Evolutionary conservation across 1,284 basidiomycete species (phyloP).

Genomic region (Puccinia coronata): DNA sequence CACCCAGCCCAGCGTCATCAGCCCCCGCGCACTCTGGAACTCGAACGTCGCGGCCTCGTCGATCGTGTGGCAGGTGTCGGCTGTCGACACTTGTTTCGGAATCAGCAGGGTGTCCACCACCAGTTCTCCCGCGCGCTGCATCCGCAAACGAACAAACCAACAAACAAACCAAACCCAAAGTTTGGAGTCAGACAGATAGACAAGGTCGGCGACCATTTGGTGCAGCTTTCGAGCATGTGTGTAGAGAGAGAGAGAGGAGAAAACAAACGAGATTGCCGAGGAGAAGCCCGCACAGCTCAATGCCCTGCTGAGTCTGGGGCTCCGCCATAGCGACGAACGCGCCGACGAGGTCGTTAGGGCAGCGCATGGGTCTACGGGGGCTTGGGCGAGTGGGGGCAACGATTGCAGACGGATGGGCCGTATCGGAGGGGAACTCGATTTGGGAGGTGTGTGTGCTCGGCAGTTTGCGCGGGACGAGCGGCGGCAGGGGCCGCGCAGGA

Average conservation of each 20-base stretch:
- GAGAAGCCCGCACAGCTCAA: conserved; percentile 70
- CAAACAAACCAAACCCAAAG: conserved; percentile 3
- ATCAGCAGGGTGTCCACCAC: conserved; percentile 74
- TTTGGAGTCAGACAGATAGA: too few species aligned
- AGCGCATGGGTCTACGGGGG: neutral
- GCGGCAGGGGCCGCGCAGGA: neutral
- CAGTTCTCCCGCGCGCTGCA: conserved; percentile 57
- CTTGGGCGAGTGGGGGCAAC: neutral
- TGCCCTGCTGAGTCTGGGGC: conserved; percentile 66
- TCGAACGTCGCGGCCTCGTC: conserved; percentile 80
- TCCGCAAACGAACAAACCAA: neutral
- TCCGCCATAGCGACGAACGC: conserved; percentile 72
- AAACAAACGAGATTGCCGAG: conserved; percentile 61
- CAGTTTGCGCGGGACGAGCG: neutral
- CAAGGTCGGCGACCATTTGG: too few species aligned
- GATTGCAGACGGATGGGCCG: neutral
- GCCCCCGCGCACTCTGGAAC: conserved; percentile 72
- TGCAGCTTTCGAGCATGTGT: too few species aligned
- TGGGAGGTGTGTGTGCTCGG: neutral
- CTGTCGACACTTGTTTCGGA: conserved; percentile 78
- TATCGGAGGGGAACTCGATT: neutral
- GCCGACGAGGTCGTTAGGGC: conserved; percentile 64
- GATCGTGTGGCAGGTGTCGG: conserved; percentile 78
- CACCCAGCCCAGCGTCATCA: conserved; percentile 87
- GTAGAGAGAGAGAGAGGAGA: neutral